Evolutionary conservation across 148 eudicot species (phyloP), one percentile per base, ranked within the genome.

Genomic region (Drosera capensis): DNA sequence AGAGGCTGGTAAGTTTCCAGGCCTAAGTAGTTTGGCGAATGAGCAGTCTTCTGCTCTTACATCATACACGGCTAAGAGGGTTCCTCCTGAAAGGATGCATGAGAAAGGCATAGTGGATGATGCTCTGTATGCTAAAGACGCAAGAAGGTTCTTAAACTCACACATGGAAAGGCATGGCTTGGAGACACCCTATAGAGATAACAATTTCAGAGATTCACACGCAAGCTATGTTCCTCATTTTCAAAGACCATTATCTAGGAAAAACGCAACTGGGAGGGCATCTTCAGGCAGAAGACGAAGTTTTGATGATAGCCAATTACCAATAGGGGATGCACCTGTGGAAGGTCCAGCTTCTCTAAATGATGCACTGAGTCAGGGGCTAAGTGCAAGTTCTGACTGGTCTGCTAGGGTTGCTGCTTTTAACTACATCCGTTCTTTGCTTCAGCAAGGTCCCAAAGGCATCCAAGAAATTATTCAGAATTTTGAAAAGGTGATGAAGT

Each of bases 401-500:
- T 78, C 64, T 55, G 94, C 99, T 7, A 72, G 99, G 57, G 99
- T 90, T 64, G 73, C 95, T 55, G 99, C 95, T 65, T 90, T 85
- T 66, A 85, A 76, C 71, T 85, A 75, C 63, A 71, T 90, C 21
- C 82, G 72, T 40, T 63, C 95, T 44, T 68, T 78, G 50, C 61
- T 90, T 48, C 82, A 78, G 72, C 95, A 75, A 70, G 99, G 99
- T 16, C 72, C 85, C 40, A 70, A 74, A 55, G 95, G 99, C 26
- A 64, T 90, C 55, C 99, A 84, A 65, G 99, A 90, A 71, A 59
- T 90, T 36, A 63, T 70, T 15, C 99, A 80, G 62, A 90, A 71
- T 40, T 90, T 90, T 66, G 99, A 90, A 56, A 90, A 90, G 77
- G 94, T 90, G 40, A 90, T 90, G 99, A 90, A 85, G 62, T 67